Evolutionary conservation across 495 filamentous ascomycete genomes (phyloP).

Genomic region (Staphylotrichum longicolle): DNA sequence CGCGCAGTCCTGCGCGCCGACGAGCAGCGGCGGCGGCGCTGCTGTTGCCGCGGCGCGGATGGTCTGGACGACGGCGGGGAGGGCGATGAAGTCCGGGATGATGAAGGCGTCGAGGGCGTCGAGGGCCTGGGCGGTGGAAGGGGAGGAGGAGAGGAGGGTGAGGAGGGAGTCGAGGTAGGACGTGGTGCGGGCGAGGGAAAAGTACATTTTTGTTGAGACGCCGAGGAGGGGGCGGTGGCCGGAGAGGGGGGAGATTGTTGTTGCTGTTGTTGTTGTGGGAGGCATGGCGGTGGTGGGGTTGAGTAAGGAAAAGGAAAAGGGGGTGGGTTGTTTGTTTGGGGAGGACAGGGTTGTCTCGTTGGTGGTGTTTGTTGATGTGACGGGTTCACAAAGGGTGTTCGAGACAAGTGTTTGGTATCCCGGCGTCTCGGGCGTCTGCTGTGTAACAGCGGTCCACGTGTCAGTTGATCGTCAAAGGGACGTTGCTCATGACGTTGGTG

Average conservation of each 20-base stretch:
- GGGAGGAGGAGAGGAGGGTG: slow-evolving; percentile 32
- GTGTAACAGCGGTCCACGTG: too few species aligned
- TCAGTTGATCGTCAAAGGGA: too few species aligned
- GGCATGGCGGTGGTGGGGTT: neutral
- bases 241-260: neutral
- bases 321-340: too few species aligned
- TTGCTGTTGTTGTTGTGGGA: slow-evolving; percentile 8
- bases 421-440: too few species aligned
- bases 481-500: too few species aligned
- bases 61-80: slow-evolving; percentile 56
- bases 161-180: slow-evolving; percentile 60
- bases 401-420: too few species aligned
- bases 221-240: slow-evolving; percentile 66
- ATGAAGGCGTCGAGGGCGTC: slow-evolving; percentile 53
- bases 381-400: too few species aligned
- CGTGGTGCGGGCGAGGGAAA: slow-evolving; percentile 61
- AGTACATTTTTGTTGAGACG: slow-evolving; percentile 84
- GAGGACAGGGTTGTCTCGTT: too few species aligned
- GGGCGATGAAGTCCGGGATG: slow-evolving; percentile 71
- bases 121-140: slow-evolving; percentile 23
- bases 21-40: too few species aligned
- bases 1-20: slow-evolving; percentile 76
- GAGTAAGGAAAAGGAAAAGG: neutral
- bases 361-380: too few species aligned
- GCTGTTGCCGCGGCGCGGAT: slow-evolving; percentile 36